Evolutionary conservation across 169 alveolate genomes (phyloP).

Genomic region (Blepharisma undulans): DNA sequence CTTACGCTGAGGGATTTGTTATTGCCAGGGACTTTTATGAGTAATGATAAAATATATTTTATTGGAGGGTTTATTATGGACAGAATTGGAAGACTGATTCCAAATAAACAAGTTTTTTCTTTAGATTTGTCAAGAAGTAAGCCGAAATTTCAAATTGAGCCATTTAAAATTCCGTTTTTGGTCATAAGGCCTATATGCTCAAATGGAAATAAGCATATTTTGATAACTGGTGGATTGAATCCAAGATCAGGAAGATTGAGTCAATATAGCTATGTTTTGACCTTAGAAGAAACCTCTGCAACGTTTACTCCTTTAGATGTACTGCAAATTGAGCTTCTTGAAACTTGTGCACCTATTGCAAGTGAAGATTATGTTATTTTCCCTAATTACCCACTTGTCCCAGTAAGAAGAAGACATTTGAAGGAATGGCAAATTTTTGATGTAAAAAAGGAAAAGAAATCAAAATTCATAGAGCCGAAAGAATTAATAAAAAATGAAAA

Average conservation of each 20-base stretch:
- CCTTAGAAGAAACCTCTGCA: not conserved
- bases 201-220: not conserved
- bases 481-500: not conserved
- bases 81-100: not conserved
- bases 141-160: not conserved
- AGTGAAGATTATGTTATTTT: not conserved
- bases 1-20: not conserved
- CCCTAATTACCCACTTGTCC: not conserved
- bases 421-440: not conserved
- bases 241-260: not conserved
- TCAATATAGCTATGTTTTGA: not conserved
- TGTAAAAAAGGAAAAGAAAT: not conserved
- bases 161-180: not conserved
- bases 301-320: not conserved
- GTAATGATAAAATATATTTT: not conserved
- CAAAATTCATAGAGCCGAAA: not conserved
- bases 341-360: not conserved
- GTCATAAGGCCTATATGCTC: not conserved
- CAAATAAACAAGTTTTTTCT: not conserved
- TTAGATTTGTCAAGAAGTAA: not conserved
- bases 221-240: not conserved
- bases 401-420: not conserved
- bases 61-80: not conserved
- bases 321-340: not conserved
- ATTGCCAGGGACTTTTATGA: not conserved